phyloP scores from a whole-genome alignment of 352 stramenopile genomes.

The Phytophthora nicotianae region DNA sequence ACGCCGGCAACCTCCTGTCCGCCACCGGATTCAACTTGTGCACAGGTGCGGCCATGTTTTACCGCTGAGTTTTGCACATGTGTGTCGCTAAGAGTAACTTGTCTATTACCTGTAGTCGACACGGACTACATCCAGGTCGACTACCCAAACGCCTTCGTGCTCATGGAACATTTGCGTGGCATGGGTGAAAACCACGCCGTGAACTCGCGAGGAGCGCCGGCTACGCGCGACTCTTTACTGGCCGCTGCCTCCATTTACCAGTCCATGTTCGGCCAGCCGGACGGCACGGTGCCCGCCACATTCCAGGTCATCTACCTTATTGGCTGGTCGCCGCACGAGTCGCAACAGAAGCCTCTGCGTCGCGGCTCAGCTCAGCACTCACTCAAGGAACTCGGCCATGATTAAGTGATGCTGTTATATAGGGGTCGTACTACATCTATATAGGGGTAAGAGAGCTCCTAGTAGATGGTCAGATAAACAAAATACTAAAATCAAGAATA shows the following conservation, averaged over 20 bases:
- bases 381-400: conserved; percentile 68
- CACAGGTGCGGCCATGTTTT: conserved; percentile 55
- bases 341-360: conserved; percentile 92
- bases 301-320: conserved; percentile 99
- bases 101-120: conserved; percentile 80
- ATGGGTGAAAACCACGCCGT: conserved; percentile 98
- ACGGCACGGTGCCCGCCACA: conserved; percentile 92
- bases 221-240: conserved; percentile 93
- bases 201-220: conserved; percentile 53
- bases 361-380: conserved; percentile 80
- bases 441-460: neutral
- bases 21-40: conserved; percentile 94
- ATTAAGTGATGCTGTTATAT: conserved; percentile 3
- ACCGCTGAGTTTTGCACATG: neutral
- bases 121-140: conserved; percentile 95
- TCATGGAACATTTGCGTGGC: conserved; percentile 95
- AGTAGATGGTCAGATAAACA: too few species aligned
- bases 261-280: conserved; percentile 88
- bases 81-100: conserved; percentile 1
- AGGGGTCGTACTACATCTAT: neutral
- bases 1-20: conserved; percentile 94
- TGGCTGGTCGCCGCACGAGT: conserved; percentile 96
- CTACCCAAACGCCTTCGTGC: conserved; percentile 94
- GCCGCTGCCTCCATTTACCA: conserved; percentile 95
- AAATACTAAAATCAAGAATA: conserved; percentile 14